Evolutionary conservation across 2,329 filamentous ascomycete species (phyloP).

Genomic region (Mollisia scopiformis): DNA sequence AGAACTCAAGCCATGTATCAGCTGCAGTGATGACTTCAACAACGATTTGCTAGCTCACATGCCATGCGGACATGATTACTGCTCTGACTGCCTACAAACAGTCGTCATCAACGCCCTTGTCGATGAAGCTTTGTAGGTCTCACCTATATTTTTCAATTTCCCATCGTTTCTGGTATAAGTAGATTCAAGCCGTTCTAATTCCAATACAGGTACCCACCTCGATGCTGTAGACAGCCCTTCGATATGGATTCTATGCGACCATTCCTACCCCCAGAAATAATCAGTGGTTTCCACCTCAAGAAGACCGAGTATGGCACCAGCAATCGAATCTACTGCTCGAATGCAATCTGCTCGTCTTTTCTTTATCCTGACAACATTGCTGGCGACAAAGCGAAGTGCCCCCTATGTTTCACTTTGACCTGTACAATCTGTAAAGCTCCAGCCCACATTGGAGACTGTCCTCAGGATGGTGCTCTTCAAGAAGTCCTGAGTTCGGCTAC

Average conservation of each 20-base stretch:
- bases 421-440: constrained; percentile 38
- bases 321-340: constrained; percentile 53
- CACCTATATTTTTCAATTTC: too few species aligned
- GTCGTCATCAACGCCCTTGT: constrained; percentile 6
- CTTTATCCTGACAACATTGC: constrained; percentile 41
- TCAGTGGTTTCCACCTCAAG: constrained; percentile 44
- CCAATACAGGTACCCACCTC: too few species aligned
- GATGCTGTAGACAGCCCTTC: constrained; percentile 13
- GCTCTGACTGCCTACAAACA: constrained; percentile 4
- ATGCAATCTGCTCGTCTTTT: constrained; percentile 46
- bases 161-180: too few species aligned
- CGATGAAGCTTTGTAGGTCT: constrained; percentile 10
- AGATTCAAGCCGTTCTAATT: too few species aligned
- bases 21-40: not conserved
- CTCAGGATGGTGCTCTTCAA: constrained; percentile 40
- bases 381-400: constrained; percentile 41
- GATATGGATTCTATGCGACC: constrained; percentile 5
- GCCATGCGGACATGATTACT: constrained; percentile 9
- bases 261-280: constrained; percentile 8
- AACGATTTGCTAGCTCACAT: not conserved
- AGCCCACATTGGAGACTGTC: constrained; percentile 50
- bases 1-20: not conserved
- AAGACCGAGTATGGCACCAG: constrained; percentile 49
- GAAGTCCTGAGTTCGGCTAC: constrained; percentile 40
- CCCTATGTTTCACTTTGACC: constrained; percentile 44